Base-by-base conservation (phyloP, 768 basidiomycete species). In the Ramaria sp. region DNA sequence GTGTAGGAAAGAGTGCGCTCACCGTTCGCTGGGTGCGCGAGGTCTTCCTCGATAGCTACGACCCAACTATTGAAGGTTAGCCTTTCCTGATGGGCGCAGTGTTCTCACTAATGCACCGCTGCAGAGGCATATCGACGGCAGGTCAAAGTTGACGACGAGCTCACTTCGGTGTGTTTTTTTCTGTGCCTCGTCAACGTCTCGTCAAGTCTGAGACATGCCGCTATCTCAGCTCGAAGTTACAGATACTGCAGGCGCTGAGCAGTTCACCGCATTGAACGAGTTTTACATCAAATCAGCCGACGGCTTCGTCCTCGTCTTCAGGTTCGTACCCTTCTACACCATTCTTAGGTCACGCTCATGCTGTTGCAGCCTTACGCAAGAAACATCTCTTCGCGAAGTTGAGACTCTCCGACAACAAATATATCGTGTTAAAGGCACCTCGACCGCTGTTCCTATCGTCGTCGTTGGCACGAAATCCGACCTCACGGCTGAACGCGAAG, bases 391-490 rank as follows among this genome's bases (percentile, higher is more conserved):
- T 53, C 82, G 80, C 63, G 90, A 92, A 66, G 79, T 92, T 22
- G 86, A 89, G 56, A 80, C 77, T 64, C 76, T 91, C 41, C 82
- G 89, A 51, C 86, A 88, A 63, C 88, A 87, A 63, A 91, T 92
- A 57, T 79, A 83, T 57, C 80, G 86, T 47, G 81, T 91, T 61
- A 90, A 88, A 71, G 84, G 85, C 22, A 80, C 78, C 31, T 81
- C 82, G 63, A 76, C 70, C 24, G 72, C 71, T 31, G 71, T 90
- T 19, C 91, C 91, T 9, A 87, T 93, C 60, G 86, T 91, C 11
- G 78, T 92, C 15, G 91, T 91, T 9, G 91, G 90, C 43, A 91
- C 90, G 31, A 91, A 91, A 67, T 74, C 86, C 42, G 91, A 93
- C 67, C 78, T 93, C 39, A 78, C 78, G 27, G 82, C 78, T 58